Evolutionary conservation across 169 alveolate genomes (phyloP), one percentile per base, ranked within the genome.

Genomic region (Cryptosporidium viatorum): DNA sequence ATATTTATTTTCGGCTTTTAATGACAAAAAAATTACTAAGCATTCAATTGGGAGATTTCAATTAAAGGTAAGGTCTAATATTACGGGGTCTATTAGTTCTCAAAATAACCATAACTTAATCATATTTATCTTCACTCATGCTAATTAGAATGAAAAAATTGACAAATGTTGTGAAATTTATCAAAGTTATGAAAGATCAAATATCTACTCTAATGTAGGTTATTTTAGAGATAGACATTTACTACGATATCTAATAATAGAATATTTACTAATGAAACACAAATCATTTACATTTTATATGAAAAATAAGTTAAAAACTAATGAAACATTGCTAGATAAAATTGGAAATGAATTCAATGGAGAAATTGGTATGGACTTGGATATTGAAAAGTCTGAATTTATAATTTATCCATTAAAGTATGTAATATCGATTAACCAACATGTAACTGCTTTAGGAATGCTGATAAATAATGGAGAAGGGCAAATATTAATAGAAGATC

Each of bases 381-480:
- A 52, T 55, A 55, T 73, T 50, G 59, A 58, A 7, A 55, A 52
- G 8, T 73, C 86, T 31, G 58, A 45, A 55, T 73, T 55, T 26
- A n/a, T 33, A 8, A 37, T 73, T 21, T 35, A 52, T 73, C 55
- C 71, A 23, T 48, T 73, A 33, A 73, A 58, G 18, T 21, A 41
- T 37, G 23, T 33, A 52, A 10, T 35, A 26, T 65, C 58, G 5
- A 9, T 68, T 18, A 29, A 6, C 55, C 35, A 59, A 12, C 16
- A 23, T 1, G 86, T 41, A 55, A 73, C 86, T 26, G 18, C 29
- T 60, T 80, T 80, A 39, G 89, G 89, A 9, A 80, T 80, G 68
- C 35, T 80, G 26, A 59, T 62, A 26, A 80, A 31, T 43, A 43
- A 62, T 65, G 89, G 59, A 39, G 73, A 58, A 18, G 55, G 50